Evolutionary conservation across 257 asterid genomes (phyloP).

Genomic region (Parsonsia alboflavescens): DNA sequence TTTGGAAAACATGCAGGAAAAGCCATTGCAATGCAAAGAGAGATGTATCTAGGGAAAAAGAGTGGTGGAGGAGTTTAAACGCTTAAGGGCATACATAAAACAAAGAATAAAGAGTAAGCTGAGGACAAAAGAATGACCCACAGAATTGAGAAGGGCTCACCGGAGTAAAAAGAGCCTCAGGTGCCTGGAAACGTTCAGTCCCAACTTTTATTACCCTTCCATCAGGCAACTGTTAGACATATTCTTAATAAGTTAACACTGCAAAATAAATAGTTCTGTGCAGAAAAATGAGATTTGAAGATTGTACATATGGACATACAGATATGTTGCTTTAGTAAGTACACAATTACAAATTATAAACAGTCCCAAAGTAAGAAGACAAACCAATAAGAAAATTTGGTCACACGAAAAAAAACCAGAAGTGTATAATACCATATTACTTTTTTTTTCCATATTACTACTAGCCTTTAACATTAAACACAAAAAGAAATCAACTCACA

Average conservation of each 20-base stretch:
- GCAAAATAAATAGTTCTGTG: background rate
- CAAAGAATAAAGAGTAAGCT: background rate
- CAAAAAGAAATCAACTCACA: slow-evolving; percentile 43
- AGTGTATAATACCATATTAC: background rate
- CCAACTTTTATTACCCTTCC: slow-evolving; percentile 97
- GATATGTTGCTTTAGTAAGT: background rate
- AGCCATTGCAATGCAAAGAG: background rate
- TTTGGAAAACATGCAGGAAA: background rate
- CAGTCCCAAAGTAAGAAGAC: background rate
- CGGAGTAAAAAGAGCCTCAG: slow-evolving; percentile 97
- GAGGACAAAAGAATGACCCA: slow-evolving; percentile 5
- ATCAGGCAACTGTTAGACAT: slow-evolving; percentile 75
- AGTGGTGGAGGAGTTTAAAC: background rate
- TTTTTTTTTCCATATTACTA: background rate
- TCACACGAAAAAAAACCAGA: background rate
- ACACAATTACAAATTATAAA: background rate
- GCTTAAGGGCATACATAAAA: background rate
- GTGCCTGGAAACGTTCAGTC: slow-evolving; percentile 95
- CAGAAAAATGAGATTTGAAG: background rate
- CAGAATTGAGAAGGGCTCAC: slow-evolving; percentile 37
- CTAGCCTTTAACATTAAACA: background rate
- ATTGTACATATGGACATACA: background rate
- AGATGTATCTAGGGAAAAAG: background rate
- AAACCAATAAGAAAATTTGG: background rate
- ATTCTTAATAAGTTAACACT: slow-evolving; percentile 6